Evolutionary conservation across 257 asterid genomes (phyloP), one percentile per base, ranked within the genome.

Genomic region (Buddleja alternifolia): DNA sequence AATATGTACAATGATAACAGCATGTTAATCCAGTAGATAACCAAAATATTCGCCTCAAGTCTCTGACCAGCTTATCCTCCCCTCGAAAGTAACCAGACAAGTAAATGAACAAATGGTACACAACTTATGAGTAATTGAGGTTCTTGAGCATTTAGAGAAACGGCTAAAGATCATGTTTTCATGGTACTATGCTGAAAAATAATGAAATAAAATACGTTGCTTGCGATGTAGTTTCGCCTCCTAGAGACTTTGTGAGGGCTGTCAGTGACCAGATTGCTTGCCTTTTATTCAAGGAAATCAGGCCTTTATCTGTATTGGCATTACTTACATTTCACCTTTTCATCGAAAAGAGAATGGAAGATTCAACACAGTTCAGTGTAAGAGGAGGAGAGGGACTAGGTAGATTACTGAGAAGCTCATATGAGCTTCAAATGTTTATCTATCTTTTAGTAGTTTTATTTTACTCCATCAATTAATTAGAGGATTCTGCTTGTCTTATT

Each of bases 371-470:
- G 58, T 40, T 29, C 36, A 10, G 58, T 8, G 55, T 36, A 23
- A 48, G 59, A 56, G 44, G 41, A 2, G 65, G 46, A 23, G 19
- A 45, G 48, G 48, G 63, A 32, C 57, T 21, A 25, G 53, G 47
- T 71, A 41, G 47, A 59, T 59, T 14, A 41, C 20, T 59, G 21
- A 17, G 37, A 58, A 55, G 64, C 47, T 74, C n/a, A 14, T 42
- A 6, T 37, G 29, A 48, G 62, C 41, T 60, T 44, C 42, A 45
- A 4, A 71, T n/a, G 63, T 36, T 62, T 20, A 54, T 69, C 53
- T 19, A 11, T 15, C 45, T 24, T 68, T 23, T 36, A 0, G 4
- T 44, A 46, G 15, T 47, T 50, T 68, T 34, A 8, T 66, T 53
- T 58, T 47, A 53, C 57, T 56, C 74, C 59, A 36, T 42, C 42